Evolutionary conservation across 371 early-diverging fungal genomes (phyloP), one percentile per base, ranked within the genome.

Genomic region (Mortierella sp.): DNA sequence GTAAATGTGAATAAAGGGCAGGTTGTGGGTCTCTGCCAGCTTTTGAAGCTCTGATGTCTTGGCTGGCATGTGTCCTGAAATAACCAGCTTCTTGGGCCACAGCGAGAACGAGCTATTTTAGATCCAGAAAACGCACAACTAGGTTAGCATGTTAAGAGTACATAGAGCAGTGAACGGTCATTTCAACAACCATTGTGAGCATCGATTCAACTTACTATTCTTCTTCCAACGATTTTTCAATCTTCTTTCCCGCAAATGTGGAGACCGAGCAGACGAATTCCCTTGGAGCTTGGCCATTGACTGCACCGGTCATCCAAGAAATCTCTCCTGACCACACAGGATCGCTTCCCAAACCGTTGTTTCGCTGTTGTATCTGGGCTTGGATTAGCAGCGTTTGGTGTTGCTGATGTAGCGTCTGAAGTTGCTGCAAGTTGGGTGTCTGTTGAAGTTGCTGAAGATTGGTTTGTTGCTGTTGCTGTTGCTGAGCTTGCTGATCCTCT

Each of bases 291-390:
- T 88, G 90, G 11, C 51, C 89, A 87, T 38, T 76, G 70, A 87
- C 3, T 75, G 84, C 56, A 11, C 89, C 90, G 70, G 90, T 87
- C 75, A 89, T 90, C 92, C 93, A 93, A 1, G 91, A 88, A 74
- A 92, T 89, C 29, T 92, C 91, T 11, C 93, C 93, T 5, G 88
- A 88, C 93, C 93, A 92, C 11, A 92, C 82, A 0, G 92, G 90
- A 14, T 88, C 88, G 3, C 83, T 75, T 2, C 90, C 89, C 41
- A 81, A 70, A 4, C 84, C 88, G 35, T 71, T 63, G 41, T 70
- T 68, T 58, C 70, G 80, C 12, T 76, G 76, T 68, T 81, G 83
- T 44, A 88, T 88, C 24, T 88, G 88, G 35, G 88, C 56, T 44
- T 81, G 79, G 18, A 51, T 51, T 4, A 81, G 38, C 27, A 76